Conservation (phyloP, 805 yeast genomes). For the Diddensiella caesifluorescens region DNA sequence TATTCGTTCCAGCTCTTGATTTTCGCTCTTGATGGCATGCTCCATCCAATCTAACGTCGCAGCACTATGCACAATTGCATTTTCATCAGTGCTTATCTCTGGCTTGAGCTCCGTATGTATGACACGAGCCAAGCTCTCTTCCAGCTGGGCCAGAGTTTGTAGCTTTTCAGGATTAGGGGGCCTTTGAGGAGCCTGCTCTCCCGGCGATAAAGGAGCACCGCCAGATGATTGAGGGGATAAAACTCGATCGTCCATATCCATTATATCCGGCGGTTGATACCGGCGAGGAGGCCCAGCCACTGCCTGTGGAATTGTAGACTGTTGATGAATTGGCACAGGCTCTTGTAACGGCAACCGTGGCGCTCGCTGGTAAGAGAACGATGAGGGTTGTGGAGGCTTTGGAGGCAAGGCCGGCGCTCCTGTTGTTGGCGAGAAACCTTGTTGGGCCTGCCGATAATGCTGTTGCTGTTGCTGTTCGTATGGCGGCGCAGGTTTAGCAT, state of each 20-base stretch:
- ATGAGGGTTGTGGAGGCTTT: conserved; percentile 1
- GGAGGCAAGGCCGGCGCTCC: conserved; percentile 7
- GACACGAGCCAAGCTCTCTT: conserved; percentile 23
- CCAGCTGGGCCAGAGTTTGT: conserved; percentile 24
- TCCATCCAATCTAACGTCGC: conserved; percentile 35
- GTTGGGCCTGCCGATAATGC: not conserved
- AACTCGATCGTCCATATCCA: conserved; percentile 16
- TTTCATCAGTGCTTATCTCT: conserved; percentile 24
- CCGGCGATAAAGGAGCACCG: not conserved
- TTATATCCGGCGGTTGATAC: conserved; percentile 12
- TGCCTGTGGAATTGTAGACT: not conserved
- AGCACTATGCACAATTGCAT: conserved; percentile 32
- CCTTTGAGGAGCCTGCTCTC: conserved; percentile 28
- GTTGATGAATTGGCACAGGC: conserved; percentile 8
- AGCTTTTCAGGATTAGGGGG: conserved; percentile 39
- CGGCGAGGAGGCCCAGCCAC: not conserved
- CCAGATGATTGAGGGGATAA: not conserved
- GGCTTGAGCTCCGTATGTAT: conserved; percentile 25
- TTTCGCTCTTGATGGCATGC: conserved; percentile 35
- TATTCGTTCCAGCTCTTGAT: conserved; percentile 26
- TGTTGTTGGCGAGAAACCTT: not conserved
- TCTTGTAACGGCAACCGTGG: conserved; percentile 16
- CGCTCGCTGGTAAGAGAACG: conserved; percentile 10
- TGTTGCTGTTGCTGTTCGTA: conserved; percentile 3
- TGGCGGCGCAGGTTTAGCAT: conserved; percentile 26